Percentiles rank a stretch among this genome's conserved stretches.
These are phyloP conservation scores for Penicillium ochrochloron DNA, from an alignment of 495 filamentous ascomycete species.

Conservation along the genomic window DNA sequence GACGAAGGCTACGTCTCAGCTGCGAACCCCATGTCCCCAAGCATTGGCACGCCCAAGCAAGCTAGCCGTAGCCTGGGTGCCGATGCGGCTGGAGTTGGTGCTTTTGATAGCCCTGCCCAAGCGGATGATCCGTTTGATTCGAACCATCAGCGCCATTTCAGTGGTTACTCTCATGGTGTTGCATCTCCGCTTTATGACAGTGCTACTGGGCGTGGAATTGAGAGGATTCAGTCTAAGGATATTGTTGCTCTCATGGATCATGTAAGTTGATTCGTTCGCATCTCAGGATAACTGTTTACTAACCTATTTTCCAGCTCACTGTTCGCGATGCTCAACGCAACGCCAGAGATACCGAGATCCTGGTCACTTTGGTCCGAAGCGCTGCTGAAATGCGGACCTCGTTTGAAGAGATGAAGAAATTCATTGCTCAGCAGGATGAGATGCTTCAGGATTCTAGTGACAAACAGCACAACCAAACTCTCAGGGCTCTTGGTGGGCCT, in stretches of 20 bases:
- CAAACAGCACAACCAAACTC: conserved; percentile 81
- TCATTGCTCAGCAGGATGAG: conserved; percentile 84
- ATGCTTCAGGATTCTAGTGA: conserved; percentile 81
- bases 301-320: conserved; percentile 61
- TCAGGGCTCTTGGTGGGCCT: conserved; percentile 82
- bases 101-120: conserved; percentile 63
- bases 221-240: conserved; percentile 94
- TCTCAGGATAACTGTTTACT: background rate
- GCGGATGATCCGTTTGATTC: conserved; percentile 62
- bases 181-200: conserved; percentile 89
- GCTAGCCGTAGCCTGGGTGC: conserved; percentile 64
- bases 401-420: conserved; percentile 94
- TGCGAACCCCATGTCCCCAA: conserved; percentile 66
- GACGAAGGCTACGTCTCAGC: conserved; percentile 95
- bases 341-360: conserved; percentile 93
- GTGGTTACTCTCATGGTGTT: conserved; percentile 81
- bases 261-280: conserved; percentile 11
- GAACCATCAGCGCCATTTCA: conserved; percentile 72
- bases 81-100: conserved; percentile 59
- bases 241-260: conserved; percentile 98
- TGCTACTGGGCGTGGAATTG: conserved; percentile 84
- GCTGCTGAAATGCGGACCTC: conserved; percentile 97
- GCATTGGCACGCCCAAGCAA: conserved; percentile 61
- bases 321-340: conserved; percentile 97
- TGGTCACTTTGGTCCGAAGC: conserved; percentile 90